Percentiles rank a stretch among this genome's conserved stretches.
Evolutionary conservation across 1,284 basidiomycete genomes (phyloP).

Genomic region (Ceratobasidium papillatum): DNA sequence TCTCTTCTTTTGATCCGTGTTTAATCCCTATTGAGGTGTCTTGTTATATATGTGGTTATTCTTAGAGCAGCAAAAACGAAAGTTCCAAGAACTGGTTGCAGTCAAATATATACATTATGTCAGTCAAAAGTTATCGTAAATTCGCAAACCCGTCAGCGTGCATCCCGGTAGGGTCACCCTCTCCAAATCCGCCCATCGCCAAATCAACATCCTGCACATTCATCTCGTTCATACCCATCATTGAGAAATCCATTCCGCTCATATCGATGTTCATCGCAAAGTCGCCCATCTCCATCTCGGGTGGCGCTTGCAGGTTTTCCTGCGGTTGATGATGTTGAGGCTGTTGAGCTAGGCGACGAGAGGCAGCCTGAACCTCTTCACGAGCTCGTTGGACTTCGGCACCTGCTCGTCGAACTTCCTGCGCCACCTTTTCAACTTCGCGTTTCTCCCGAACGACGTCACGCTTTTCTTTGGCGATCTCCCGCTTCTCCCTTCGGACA

Average conservation of each 20-base stretch:
- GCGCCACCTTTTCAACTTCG: slow-evolving; percentile 5
- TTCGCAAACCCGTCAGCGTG: slow-evolving; percentile 33
- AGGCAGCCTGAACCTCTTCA: slow-evolving; percentile 28
- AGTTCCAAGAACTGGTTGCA: slow-evolving; percentile 1
- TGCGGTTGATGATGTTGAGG: slow-evolving; percentile 3
- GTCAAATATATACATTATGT: slow-evolving; percentile 8
- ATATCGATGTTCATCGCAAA: slow-evolving; percentile 40
- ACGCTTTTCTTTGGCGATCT: slow-evolving; percentile 9
- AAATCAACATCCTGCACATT: slow-evolving; percentile 38
- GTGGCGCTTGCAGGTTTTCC: background rate
- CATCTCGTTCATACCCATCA: slow-evolving; percentile 37
- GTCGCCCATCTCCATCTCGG: slow-evolving; percentile 33
- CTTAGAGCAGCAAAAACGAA: background rate
- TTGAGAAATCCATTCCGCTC: slow-evolving; percentile 25
- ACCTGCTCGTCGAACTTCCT: slow-evolving; percentile 25
- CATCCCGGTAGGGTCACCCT: slow-evolving; percentile 34
- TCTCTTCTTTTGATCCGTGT: background rate
- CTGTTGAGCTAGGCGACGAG: slow-evolving; percentile 20
- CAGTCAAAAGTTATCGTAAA: slow-evolving; percentile 8
- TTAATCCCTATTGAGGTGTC: slow-evolving; percentile 3
- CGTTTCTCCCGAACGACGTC: slow-evolving; percentile 5
- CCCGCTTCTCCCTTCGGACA: slow-evolving; percentile 31
- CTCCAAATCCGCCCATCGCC: slow-evolving; percentile 29
- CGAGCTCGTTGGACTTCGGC: slow-evolving; percentile 22
- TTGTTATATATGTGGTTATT: slow-evolving; percentile 9